Evolutionary conservation across 768 basidiomycete genomes (phyloP).

Genomic region (Podaxis carcinomalis): DNA sequence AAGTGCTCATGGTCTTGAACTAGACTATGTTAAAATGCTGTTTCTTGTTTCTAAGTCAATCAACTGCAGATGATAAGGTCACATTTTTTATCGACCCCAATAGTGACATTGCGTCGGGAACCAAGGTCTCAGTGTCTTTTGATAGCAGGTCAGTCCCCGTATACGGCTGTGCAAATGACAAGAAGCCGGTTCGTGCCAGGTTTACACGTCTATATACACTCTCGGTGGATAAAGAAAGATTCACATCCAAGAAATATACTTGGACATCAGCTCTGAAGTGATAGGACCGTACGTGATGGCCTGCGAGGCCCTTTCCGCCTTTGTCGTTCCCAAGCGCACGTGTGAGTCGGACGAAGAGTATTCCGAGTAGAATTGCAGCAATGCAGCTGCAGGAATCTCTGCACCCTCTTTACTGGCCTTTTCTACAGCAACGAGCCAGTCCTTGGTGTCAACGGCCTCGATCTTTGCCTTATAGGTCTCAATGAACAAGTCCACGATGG

Average conservation of each 20-base stretch:
- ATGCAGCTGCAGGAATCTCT: constrained; percentile 6
- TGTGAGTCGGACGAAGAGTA: neutral
- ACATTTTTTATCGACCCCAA: too few species aligned
- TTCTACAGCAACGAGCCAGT: constrained; percentile 9
- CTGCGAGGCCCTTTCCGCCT: constrained; percentile 2
- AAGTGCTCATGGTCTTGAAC: too few species aligned
- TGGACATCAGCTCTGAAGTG: constrained; percentile 3
- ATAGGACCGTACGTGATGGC: constrained; percentile 6
- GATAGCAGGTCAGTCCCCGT: too few species aligned
- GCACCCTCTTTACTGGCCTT: neutral
- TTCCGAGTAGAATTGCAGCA: constrained; percentile 8
- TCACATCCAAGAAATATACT: constrained; percentile 10
- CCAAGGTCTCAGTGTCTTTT: too few species aligned
- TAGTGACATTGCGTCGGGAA: too few species aligned
- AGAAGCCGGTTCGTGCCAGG: too few species aligned
- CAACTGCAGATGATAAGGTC: too few species aligned
- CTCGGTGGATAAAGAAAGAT: neutral
- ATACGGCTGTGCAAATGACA: too few species aligned
- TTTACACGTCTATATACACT: too few species aligned
- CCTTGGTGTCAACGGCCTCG: constrained; percentile 1
- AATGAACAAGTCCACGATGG: neutral
- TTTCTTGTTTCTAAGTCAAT: too few species aligned
- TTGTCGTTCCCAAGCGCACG: neutral
- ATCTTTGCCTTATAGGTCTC: neutral
- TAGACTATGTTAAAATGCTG: too few species aligned